Evolutionary conservation across 2,329 filamentous ascomycete genomes (phyloP).

Genomic region (Lasiodiplodia citricola): DNA sequence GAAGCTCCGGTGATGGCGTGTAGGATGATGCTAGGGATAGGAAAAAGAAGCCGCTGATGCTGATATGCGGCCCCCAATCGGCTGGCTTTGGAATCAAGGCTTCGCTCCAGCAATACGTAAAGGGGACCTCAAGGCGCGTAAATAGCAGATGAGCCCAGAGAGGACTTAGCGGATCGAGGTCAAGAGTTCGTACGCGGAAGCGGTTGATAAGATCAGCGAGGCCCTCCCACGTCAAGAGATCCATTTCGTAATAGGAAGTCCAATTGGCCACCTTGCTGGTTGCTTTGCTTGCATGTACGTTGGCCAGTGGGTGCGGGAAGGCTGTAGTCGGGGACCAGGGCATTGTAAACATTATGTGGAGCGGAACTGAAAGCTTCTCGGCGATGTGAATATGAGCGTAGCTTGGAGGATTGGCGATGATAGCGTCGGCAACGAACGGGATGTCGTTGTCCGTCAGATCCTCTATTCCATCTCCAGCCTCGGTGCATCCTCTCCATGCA

Average conservation of each 20-base stretch:
- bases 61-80: conserved; percentile 74
- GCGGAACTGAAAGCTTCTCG: conserved; percentile 73
- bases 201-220: conserved; percentile 78
- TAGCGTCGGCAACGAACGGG: conserved; percentile 83
- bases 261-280: conserved; percentile 76
- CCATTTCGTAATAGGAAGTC: conserved; percentile 79
- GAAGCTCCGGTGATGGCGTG: conserved; percentile 63
- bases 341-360: conserved; percentile 91
- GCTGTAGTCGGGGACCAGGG: conserved; percentile 76
- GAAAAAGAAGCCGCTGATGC: conserved; percentile 80
- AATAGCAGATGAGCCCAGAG: conserved; percentile 77
- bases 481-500: conserved; percentile 80
- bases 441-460: conserved; percentile 31
- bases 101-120: conserved; percentile 69
- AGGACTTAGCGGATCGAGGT: conserved; percentile 74
- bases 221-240: conserved; percentile 60
- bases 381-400: conserved; percentile 79
- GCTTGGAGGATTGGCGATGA: conserved; percentile 79
- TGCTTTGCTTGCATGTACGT: conserved; percentile 73
- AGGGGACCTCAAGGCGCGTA: conserved; percentile 74
- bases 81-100: conserved; percentile 68
- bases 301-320: conserved; percentile 79
- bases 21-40: conserved; percentile 70
- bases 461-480: conserved; percentile 38
- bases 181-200: conserved; percentile 71